phyloP scores from a whole-genome alignment of 257 asterid species.

The Scutellaria galericulata region DNA sequence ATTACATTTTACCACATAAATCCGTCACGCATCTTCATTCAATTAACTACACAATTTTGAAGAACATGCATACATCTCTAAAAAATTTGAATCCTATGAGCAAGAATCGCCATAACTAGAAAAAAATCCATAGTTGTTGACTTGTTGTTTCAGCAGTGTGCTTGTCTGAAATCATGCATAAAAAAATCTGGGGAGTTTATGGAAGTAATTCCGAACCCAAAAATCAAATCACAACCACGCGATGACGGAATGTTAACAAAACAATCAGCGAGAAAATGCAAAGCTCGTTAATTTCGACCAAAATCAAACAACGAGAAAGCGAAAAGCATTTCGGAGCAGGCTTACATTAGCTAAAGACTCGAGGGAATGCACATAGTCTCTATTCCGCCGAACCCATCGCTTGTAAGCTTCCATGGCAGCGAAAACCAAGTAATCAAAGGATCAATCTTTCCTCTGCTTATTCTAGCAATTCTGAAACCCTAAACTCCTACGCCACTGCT shows the following conservation, averaged over 20 bases:
- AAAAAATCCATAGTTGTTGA: neutral
- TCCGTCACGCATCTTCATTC: neutral
- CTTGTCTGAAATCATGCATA: neutral
- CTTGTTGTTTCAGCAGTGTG: neutral
- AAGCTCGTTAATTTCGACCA: too few species aligned
- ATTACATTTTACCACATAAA: neutral
- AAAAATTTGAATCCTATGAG: neutral
- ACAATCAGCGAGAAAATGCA: neutral
- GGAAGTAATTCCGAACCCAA: constrained; percentile 9
- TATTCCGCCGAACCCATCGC: constrained; percentile 88
- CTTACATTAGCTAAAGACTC: constrained; percentile 91
- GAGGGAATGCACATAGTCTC: constrained; percentile 79
- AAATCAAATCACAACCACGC: neutral
- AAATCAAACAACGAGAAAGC: neutral
- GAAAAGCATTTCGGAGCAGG: constrained; percentile 24
- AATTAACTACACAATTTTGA: constrained; percentile 5
- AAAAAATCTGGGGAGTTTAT: neutral
- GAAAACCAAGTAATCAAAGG: constrained; percentile 13
- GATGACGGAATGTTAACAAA: too few species aligned
- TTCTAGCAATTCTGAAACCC: constrained; percentile 38
- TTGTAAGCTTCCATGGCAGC: constrained; percentile 84
- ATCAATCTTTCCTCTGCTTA: constrained; percentile 23
- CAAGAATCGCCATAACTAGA: neutral
- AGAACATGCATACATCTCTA: neutral
- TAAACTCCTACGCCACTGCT: constrained; percentile 19